Percentiles rank a stretch among this genome's conserved stretches.
phyloP scores from a whole-genome alignment of 495 filamentous ascomycete genomes.

The Penicillium flavigenum region DNA sequence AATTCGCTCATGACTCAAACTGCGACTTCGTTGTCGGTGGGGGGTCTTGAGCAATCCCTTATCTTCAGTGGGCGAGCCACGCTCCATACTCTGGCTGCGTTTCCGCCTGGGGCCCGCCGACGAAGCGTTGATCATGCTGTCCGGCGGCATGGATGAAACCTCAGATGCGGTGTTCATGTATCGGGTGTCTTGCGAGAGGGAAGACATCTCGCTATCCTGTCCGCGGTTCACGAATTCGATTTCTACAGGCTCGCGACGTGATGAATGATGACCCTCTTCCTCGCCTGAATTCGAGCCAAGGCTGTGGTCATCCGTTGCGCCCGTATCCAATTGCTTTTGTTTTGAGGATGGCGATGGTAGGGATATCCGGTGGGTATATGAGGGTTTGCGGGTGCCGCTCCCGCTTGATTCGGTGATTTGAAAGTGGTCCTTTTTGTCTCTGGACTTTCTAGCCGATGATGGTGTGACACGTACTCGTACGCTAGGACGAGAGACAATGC shows the following conservation, averaged over 20 bases:
- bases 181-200: constrained; percentile 57
- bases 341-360: constrained; percentile 49
- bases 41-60: constrained; percentile 65
- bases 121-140: constrained; percentile 79
- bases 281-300: constrained; percentile 67
- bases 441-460: constrained; percentile 58
- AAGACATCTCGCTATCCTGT: constrained; percentile 58
- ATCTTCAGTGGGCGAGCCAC: constrained; percentile 44
- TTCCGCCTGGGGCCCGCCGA: constrained; percentile 50
- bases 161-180: constrained; percentile 69
- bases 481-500: constrained; percentile 70
- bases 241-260: constrained; percentile 70
- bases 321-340: constrained; percentile 50
- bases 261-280: constrained; percentile 71
- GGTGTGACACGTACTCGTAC: constrained; percentile 95
- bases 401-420: constrained; percentile 73
- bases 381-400: constrained; percentile 58
- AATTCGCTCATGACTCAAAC: constrained; percentile 71
- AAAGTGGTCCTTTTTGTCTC: constrained; percentile 61
- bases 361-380: constrained; percentile 63
- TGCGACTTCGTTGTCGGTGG: constrained; percentile 63
- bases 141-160: constrained; percentile 85
- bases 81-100: constrained; percentile 58
- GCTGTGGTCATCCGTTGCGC: constrained; percentile 52
- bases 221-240: constrained; percentile 71